Evolutionary conservation across 768 basidiomycete species (phyloP).

Genomic region (Rickenella mellea): DNA sequence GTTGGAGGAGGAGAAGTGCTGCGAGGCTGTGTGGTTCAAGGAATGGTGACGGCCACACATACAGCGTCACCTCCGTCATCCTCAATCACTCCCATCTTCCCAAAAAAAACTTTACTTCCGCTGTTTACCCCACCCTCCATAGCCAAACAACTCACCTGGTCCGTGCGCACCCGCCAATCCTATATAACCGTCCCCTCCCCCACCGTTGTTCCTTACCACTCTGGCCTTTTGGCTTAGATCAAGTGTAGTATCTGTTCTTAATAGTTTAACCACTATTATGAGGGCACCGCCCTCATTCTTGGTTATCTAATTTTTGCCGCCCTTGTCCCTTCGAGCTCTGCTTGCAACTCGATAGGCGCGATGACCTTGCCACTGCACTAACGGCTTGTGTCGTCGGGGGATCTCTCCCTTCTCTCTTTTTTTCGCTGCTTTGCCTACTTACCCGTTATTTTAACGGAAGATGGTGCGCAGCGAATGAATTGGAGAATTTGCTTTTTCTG

Average conservation of each 20-base stretch:
- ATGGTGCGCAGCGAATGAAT: background rate
- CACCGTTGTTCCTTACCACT: slow-evolving; percentile 34
- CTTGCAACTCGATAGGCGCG: background rate
- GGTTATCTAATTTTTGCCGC: slow-evolving; percentile 24
- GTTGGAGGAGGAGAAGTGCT: slow-evolving; percentile 59
- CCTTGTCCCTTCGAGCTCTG: slow-evolving; percentile 10
- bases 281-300: slow-evolving; percentile 18
- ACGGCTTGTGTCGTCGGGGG: slow-evolving; percentile 1
- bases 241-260: slow-evolving; percentile 74
- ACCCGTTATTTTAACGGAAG: background rate
- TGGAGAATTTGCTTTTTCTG: background rate
- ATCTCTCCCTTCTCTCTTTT: background rate
- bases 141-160: too few species aligned
- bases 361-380: slow-evolving; percentile 2
- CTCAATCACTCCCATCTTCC: too few species aligned
- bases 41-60: slow-evolving; percentile 68
- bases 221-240: slow-evolving; percentile 68
- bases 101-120: too few species aligned
- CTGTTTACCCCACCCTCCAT: too few species aligned
- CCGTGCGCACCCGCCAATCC: background rate
- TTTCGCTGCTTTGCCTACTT: slow-evolving; percentile 1
- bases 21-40: slow-evolving; percentile 58
- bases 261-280: slow-evolving; percentile 33
- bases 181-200: too few species aligned
- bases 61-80: slow-evolving; percentile 29